Percentiles rank a stretch among this genome's conserved stretches.
These are phyloP conservation scores for Termitomyces sp. DNA, from an alignment of 768 basidiomycete species.

Conservation along the genomic window DNA sequence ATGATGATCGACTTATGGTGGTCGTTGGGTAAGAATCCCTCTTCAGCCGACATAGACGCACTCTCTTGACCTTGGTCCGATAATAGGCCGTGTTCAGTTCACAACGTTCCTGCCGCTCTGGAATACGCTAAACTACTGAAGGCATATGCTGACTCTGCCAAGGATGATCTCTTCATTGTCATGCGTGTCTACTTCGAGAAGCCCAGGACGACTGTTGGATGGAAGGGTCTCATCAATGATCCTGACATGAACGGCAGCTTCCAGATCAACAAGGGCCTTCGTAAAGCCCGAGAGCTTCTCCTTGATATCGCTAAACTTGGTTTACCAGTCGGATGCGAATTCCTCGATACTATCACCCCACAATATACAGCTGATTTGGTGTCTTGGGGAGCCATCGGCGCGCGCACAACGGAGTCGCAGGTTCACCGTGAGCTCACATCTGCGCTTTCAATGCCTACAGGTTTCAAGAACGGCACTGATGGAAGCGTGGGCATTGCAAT, in stretches of 20 bases:
- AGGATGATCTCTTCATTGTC: slow-evolving; percentile 87
- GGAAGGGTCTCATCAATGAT: slow-evolving; percentile 99
- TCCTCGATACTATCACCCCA: slow-evolving; percentile 63
- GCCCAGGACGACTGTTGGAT: slow-evolving; percentile 92
- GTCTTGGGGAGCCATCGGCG: slow-evolving; percentile 96
- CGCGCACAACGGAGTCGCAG: slow-evolving; percentile 89
- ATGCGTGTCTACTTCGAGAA: slow-evolving; percentile 99
- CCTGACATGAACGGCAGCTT: slow-evolving; percentile 90
- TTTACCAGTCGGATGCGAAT: slow-evolving; percentile 94
- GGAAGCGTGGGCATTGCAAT: slow-evolving; percentile 89
- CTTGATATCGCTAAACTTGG: slow-evolving; percentile 89
- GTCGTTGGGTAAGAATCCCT: slow-evolving; percentile 69
- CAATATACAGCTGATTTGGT: slow-evolving; percentile 91
- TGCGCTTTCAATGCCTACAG: slow-evolving; percentile 91
- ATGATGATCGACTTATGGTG: slow-evolving; percentile 91
- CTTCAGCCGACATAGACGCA: neutral
- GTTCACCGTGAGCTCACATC: slow-evolving; percentile 88
- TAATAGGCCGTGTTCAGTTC: slow-evolving; percentile 87
- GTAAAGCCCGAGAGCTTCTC: slow-evolving; percentile 81
- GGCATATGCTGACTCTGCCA: slow-evolving; percentile 74
- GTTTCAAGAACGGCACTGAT: slow-evolving; percentile 99
- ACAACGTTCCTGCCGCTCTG: slow-evolving; percentile 80
- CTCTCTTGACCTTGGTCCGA: neutral
- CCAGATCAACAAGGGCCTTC: slow-evolving; percentile 95
- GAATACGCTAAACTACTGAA: slow-evolving; percentile 83